Percentiles rank a stretch among this genome's conserved stretches.
Conservation (phyloP, 2,329 filamentous ascomycete species). For the Aspergillus sp. region DNA sequence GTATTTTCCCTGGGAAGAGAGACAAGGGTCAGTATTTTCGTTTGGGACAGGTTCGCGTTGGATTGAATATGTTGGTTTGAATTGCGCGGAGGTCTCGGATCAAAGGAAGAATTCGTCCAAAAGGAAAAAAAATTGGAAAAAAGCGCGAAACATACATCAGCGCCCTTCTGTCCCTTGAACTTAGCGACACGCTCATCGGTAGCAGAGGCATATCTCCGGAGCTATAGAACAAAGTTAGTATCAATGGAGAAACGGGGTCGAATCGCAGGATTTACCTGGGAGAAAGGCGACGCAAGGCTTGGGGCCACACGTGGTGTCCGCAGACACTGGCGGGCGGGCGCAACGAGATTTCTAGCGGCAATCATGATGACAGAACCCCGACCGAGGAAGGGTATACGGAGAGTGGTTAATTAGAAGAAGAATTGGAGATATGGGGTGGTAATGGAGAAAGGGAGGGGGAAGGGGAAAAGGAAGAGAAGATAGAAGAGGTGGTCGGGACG, state of each 20-base stretch:
- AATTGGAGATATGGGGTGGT: slow-evolving; percentile 6
- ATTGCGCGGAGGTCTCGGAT: slow-evolving; percentile 22
- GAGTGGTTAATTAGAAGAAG: slow-evolving; percentile 10
- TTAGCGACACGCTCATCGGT: slow-evolving; percentile 75
- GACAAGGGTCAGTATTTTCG: slow-evolving; percentile 7
- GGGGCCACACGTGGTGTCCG: slow-evolving; percentile 57
- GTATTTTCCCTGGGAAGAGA: slow-evolving; percentile 73
- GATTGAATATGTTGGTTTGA: slow-evolving; percentile 2
- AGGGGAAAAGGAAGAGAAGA: slow-evolving; percentile 19
- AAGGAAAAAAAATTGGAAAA: slow-evolving; percentile 24
- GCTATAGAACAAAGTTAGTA: slow-evolving; percentile 35
- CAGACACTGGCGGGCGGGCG: slow-evolving; percentile 75
- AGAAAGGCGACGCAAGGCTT: slow-evolving; percentile 47
- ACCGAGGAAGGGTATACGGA: slow-evolving; percentile 4
- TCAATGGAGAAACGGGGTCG: background rate
- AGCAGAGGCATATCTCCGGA: slow-evolving; percentile 58
- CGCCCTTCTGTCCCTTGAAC: slow-evolving; percentile 87
- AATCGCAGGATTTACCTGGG: slow-evolving; percentile 53
- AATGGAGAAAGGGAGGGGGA: slow-evolving; percentile 20
- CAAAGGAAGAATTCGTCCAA: slow-evolving; percentile 17
- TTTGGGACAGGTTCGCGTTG: background rate
- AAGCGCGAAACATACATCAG: slow-evolving; percentile 64
- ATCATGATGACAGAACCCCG: slow-evolving; percentile 64
- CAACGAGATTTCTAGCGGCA: slow-evolving; percentile 73
- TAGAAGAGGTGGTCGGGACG: slow-evolving; percentile 21